Evolutionary conservation across 345 rosid species (phyloP).

Genomic region (Microthlaspi erraticum): DNA sequence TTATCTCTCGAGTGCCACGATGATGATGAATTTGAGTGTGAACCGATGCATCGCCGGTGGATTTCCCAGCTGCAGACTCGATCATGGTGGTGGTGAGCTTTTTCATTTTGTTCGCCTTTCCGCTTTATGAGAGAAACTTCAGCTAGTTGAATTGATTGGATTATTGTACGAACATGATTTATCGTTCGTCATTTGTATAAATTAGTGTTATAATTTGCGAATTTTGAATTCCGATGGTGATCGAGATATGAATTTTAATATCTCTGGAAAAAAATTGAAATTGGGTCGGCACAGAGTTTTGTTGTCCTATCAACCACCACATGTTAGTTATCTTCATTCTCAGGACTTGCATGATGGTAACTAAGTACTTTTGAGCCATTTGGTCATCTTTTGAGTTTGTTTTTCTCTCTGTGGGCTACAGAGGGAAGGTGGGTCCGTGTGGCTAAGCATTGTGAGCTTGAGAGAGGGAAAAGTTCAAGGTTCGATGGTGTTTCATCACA

Average conservation of each 20-base stretch:
- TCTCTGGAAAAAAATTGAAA: constrained; percentile 6
- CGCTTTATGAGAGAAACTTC: background rate
- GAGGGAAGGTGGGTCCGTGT: constrained; percentile 32
- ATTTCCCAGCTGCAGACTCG: constrained; percentile 27
- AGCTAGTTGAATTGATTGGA: constrained; percentile 9
- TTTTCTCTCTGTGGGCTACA: constrained; percentile 16
- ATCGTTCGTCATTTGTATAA: background rate
- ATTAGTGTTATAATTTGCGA: background rate
- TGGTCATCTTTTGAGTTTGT: background rate
- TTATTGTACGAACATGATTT: background rate
- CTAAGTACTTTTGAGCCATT: background rate
- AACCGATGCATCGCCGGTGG: constrained; percentile 41
- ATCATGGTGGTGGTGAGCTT: constrained; percentile 3
- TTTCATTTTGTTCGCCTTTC: background rate
- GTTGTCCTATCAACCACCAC: constrained; percentile 3
- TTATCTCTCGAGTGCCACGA: constrained; percentile 20
- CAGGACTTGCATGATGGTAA: too few species aligned
- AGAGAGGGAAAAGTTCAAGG: constrained; percentile 15
- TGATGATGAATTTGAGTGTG: constrained; percentile 27
- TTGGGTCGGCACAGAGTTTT: constrained; percentile 2
- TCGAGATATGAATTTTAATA: background rate
- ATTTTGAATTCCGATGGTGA: background rate
- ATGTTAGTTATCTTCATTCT: constrained; percentile 16
- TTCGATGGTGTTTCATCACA: constrained; percentile 26
- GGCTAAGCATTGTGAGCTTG: constrained; percentile 31